phyloP scores from a whole-genome alignment of 768 basidiomycete genomes.

The Lepiota subincarnata region DNA sequence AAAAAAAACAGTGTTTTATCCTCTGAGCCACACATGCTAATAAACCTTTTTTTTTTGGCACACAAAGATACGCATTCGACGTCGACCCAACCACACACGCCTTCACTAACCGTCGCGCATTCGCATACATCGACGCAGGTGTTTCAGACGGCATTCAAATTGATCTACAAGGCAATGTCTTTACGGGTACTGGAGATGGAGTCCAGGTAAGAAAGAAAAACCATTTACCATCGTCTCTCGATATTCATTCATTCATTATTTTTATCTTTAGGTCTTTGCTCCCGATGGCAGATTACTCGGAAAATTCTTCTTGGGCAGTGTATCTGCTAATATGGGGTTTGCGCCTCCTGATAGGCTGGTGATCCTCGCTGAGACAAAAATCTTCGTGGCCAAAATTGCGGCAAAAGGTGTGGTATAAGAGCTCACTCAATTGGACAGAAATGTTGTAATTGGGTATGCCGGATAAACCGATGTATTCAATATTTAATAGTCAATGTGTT shows the following conservation, averaged over 20 bases:
- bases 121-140: constrained; percentile 64
- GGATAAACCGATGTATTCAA: too few relatives aligned
- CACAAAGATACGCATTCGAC: constrained; percentile 56
- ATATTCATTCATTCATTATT: too few relatives aligned
- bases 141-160: constrained; percentile 65
- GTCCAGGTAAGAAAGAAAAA: constrained; percentile 45
- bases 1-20: too few relatives aligned
- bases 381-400: constrained; percentile 44
- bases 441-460: too few relatives aligned
- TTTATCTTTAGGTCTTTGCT: constrained; percentile 17
- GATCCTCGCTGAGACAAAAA: constrained; percentile 42
- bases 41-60: too few relatives aligned
- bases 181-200: constrained; percentile 49
- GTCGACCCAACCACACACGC: constrained; percentile 40
- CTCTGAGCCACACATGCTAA: too few relatives aligned
- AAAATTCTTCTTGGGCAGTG: constrained; percentile 54
- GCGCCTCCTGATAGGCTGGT: constrained; percentile 38
- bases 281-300: constrained; percentile 50
- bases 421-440: too few relatives aligned
- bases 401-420: constrained; percentile 23
- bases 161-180: constrained; percentile 63
- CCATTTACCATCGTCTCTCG: too few relatives aligned
- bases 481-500: too few relatives aligned
- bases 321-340: constrained; percentile 45
- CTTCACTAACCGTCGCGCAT: constrained; percentile 57